Evolutionary conservation across 2,329 filamentous ascomycete genomes (phyloP).

Genomic region (Paraphoma sp.): DNA sequence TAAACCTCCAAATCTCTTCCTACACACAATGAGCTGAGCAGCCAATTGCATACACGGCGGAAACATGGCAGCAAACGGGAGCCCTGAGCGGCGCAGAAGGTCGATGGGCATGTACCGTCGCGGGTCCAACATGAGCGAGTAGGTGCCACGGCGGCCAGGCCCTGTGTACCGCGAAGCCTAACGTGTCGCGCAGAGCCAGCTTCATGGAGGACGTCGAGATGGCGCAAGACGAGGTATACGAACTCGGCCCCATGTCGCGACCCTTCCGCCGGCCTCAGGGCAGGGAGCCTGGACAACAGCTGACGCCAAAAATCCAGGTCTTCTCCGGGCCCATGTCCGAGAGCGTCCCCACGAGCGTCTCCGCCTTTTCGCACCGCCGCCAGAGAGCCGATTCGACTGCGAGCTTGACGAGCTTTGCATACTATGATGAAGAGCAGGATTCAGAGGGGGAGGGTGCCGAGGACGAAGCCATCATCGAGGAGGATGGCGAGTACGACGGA

Average conservation of each 20-base stretch:
- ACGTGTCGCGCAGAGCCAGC: slow-evolving; percentile 54
- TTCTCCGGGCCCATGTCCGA: slow-evolving; percentile 94
- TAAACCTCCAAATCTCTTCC: slow-evolving; percentile 6
- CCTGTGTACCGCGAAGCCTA: slow-evolving; percentile 14
- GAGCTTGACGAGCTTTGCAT: slow-evolving; percentile 73
- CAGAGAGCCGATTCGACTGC: slow-evolving; percentile 81
- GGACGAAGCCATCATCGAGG: slow-evolving; percentile 41
- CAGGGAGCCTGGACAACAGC: slow-evolving; percentile 35
- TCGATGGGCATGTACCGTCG: slow-evolving; percentile 65
- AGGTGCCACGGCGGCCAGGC: slow-evolving; percentile 15
- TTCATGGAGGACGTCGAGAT: slow-evolving; percentile 97
- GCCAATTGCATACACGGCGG: slow-evolving; percentile 3
- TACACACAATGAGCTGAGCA: slow-evolving; percentile 24
- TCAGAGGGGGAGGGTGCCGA: slow-evolving; percentile 35
- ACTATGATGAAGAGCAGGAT: slow-evolving; percentile 78
- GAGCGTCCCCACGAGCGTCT: slow-evolving; percentile 91
- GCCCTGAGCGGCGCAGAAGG: slow-evolving; percentile 44
- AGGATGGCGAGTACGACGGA: slow-evolving; percentile 40
- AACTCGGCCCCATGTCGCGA: slow-evolving; percentile 36
- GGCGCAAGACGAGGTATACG: slow-evolving; percentile 86
- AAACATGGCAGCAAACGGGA: slow-evolving; percentile 41
- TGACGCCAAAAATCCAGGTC: slow-evolving; percentile 59
- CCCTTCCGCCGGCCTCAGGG: slow-evolving; percentile 14
- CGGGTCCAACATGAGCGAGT: slow-evolving; percentile 68
- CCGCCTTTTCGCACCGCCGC: slow-evolving; percentile 88